Evolutionary conservation across 257 asterid genomes (phyloP).

Genomic region (Scutellaria galericulata): DNA sequence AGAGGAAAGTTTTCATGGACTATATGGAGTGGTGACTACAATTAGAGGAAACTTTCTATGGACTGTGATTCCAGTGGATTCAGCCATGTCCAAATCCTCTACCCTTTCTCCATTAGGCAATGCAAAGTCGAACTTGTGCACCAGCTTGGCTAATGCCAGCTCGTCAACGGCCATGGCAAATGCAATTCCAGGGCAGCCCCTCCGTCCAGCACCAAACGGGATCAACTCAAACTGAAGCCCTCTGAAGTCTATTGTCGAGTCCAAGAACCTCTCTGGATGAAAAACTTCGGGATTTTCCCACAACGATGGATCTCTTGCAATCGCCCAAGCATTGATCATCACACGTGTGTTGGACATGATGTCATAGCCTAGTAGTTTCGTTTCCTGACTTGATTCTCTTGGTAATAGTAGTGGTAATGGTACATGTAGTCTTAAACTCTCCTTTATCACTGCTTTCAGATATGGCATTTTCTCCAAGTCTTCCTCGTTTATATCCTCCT

Average conservation of each 20-base stretch:
- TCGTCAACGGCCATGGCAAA: slow-evolving; percentile 36
- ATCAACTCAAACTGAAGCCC: slow-evolving; percentile 48
- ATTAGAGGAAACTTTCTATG: slow-evolving; percentile 12
- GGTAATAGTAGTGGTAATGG: slow-evolving; percentile 42
- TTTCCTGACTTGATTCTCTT: slow-evolving; percentile 42
- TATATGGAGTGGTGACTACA: not conserved
- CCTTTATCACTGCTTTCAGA: slow-evolving; percentile 54
- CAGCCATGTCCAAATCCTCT: slow-evolving; percentile 29
- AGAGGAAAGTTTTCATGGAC: not conserved
- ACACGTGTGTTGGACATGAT: slow-evolving; percentile 43
- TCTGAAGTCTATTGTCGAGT: slow-evolving; percentile 39
- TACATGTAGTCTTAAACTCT: slow-evolving; percentile 46
- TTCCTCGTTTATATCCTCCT: slow-evolving; percentile 36
- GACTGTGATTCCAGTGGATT: not conserved
- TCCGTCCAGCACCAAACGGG: slow-evolving; percentile 61
- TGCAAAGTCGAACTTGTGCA: slow-evolving; percentile 43
- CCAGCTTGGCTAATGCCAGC: slow-evolving; percentile 46
- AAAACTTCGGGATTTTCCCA: slow-evolving; percentile 58
- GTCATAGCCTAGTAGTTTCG: slow-evolving; percentile 45
- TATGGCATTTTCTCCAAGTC: slow-evolving; percentile 52
- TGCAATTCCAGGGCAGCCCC: slow-evolving; percentile 54
- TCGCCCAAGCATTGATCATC: slow-evolving; percentile 51
- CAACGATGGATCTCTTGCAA: slow-evolving; percentile 44
- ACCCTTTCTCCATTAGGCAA: slow-evolving; percentile 37
- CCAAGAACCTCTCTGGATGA: slow-evolving; percentile 52